Conservation (phyloP, 768 basidiomycete genomes). For the Mycena pura region DNA sequence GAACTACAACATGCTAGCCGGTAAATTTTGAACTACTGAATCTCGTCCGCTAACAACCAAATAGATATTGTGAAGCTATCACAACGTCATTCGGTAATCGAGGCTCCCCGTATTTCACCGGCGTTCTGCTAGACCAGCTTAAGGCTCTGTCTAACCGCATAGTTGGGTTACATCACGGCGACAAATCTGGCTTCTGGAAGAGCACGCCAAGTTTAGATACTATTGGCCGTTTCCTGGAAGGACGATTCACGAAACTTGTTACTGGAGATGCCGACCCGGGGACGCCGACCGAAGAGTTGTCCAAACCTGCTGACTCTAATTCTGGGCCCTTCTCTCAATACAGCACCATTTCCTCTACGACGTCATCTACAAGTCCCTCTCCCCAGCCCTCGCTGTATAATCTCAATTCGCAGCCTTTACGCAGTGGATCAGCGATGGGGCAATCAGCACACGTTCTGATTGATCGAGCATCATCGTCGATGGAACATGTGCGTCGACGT, state of each 20-base stretch:
- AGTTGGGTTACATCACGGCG: conserved; percentile 70
- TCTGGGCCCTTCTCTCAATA: conserved; percentile 92
- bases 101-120: conserved; percentile 70
- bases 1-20: conserved; percentile 77
- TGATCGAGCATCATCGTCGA: conserved; percentile 79
- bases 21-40: conserved; percentile 44
- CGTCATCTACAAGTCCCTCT: conserved; percentile 77
- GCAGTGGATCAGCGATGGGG: conserved; percentile 77
- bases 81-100: conserved; percentile 66
- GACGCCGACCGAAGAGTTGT: conserved; percentile 45
- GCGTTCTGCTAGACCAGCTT: conserved; percentile 72
- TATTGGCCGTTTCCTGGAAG: conserved; percentile 91
- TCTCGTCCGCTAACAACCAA: neutral
- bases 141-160: conserved; percentile 83
- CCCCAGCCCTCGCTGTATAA: conserved; percentile 66
- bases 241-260: conserved; percentile 91
- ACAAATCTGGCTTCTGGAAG: conserved; percentile 88
- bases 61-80: conserved; percentile 94
- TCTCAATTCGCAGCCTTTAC: conserved; percentile 40
- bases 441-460: conserved; percentile 57
- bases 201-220: conserved; percentile 91
- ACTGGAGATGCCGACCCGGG: conserved; percentile 83
- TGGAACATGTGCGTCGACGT: conserved; percentile 71
- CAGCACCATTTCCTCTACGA: conserved; percentile 86
- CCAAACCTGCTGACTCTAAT: conserved; percentile 44